phyloP scores from a whole-genome alignment of 148 eudicot genomes.

The Fagopyrum tataricum region DNA sequence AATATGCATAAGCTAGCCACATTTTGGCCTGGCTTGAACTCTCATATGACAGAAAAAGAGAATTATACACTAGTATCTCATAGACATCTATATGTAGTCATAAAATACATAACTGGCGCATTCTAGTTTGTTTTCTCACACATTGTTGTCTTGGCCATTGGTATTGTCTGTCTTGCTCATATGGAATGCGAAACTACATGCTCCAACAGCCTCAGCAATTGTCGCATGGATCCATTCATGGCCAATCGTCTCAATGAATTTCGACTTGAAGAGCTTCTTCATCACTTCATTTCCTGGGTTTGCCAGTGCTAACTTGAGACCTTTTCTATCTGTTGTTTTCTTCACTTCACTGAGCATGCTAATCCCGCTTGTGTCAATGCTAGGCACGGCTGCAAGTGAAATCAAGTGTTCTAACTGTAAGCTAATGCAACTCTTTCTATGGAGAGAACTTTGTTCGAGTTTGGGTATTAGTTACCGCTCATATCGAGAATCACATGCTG shows the following conservation, averaged over 20 bases:
- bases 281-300: constrained; percentile 59
- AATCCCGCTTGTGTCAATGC: constrained; percentile 61
- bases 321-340: constrained; percentile 27
- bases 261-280: constrained; percentile 50
- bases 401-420: background rate
- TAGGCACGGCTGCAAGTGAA: constrained; percentile 41
- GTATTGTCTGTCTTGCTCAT: constrained; percentile 18
- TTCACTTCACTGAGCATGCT: constrained; percentile 44
- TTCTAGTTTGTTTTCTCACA: constrained; percentile 6
- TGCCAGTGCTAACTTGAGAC: constrained; percentile 33
- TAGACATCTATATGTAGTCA: constrained; percentile 1
- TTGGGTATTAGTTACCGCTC: constrained; percentile 30
- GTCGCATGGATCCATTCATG: constrained; percentile 38
- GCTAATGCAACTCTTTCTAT: background rate
- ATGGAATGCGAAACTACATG: constrained; percentile 33
- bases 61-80: background rate
- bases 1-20: constrained; percentile 2
- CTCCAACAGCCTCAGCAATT: constrained; percentile 47
- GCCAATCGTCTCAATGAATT: constrained; percentile 29
- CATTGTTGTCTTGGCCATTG: constrained; percentile 9
- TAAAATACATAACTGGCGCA: background rate
- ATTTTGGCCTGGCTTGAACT: background rate
- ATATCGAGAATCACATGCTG: constrained; percentile 49
- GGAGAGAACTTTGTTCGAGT: background rate
- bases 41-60: background rate